These are phyloP conservation scores for Pseudognaphalium luteoalbum DNA, from an alignment of 129 eudicot genomes.

Conservation along the genomic window DNA sequence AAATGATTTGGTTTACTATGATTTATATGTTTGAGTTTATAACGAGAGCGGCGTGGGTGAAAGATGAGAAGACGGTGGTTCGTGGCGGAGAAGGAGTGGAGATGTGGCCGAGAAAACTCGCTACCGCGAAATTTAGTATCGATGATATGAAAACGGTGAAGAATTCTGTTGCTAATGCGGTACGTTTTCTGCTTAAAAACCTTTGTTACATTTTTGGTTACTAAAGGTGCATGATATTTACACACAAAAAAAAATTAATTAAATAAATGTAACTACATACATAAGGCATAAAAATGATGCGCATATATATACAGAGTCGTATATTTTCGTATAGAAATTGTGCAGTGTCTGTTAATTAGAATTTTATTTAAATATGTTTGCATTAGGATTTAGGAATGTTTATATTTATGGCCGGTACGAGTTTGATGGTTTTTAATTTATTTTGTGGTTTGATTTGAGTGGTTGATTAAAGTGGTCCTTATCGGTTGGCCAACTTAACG, in stretches of 20 bases:
- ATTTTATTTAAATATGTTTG: too few species aligned
- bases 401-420: too few species aligned
- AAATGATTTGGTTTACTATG: conserved; percentile 48
- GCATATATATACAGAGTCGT: too few species aligned
- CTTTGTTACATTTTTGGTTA: too few species aligned
- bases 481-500: conserved; percentile 21
- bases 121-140: conserved; percentile 56
- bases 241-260: too few species aligned
- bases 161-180: conserved; percentile 58
- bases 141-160: conserved; percentile 84
- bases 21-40: conserved; percentile 47
- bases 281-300: too few species aligned
- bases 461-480: background rate
- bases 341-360: too few species aligned
- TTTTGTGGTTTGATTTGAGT: background rate
- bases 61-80: conserved; percentile 51
- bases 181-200: conserved; percentile 19
- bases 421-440: too few species aligned
- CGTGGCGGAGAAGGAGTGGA: conserved; percentile 90
- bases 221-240: too few species aligned
- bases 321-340: too few species aligned
- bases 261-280: too few species aligned
- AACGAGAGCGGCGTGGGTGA: conserved; percentile 50
- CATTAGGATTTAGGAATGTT: background rate
- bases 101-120: conserved; percentile 78